Conservation (phyloP, 208 protist genomes). For the Leishmania turanica region DNA sequence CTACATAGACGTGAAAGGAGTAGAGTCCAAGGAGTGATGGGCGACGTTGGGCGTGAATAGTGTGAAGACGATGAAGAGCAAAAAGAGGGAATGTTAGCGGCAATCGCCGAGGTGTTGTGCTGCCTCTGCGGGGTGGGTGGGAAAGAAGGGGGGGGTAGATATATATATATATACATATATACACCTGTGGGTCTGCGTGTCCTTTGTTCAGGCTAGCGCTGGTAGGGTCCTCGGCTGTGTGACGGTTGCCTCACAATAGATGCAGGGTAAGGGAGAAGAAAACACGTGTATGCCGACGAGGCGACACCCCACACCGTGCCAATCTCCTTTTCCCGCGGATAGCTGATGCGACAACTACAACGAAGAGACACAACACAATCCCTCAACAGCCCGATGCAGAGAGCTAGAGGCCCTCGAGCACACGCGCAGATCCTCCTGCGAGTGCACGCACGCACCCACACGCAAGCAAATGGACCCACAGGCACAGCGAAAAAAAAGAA, state of each 20-base stretch:
- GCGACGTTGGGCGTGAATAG: background rate
- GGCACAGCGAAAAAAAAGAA: background rate
- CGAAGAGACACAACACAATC: background rate
- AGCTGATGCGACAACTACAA: background rate
- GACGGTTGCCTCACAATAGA: background rate
- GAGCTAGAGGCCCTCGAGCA: background rate
- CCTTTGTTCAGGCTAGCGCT: background rate
- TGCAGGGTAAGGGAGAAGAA: background rate
- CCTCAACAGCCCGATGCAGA: background rate
- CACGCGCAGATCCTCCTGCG: background rate
- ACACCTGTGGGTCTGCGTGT: background rate
- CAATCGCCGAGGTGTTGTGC: background rate
- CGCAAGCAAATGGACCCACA: background rate
- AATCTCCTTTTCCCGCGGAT: background rate
- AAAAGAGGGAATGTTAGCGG: background rate
- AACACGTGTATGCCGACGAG: background rate
- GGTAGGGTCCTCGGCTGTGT: background rate
- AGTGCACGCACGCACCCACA: background rate
- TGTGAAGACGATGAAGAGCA: background rate
- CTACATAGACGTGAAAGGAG: background rate
- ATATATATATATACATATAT: background rate
- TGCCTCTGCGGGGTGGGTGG: background rate
- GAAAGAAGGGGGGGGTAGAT: background rate
- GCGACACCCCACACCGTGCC: background rate
- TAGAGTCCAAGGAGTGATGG: background rate